These are phyloP conservation scores for Elsinoe ampelina DNA, from an alignment of 2,329 filamentous ascomycete genomes.

Conservation along the genomic window DNA sequence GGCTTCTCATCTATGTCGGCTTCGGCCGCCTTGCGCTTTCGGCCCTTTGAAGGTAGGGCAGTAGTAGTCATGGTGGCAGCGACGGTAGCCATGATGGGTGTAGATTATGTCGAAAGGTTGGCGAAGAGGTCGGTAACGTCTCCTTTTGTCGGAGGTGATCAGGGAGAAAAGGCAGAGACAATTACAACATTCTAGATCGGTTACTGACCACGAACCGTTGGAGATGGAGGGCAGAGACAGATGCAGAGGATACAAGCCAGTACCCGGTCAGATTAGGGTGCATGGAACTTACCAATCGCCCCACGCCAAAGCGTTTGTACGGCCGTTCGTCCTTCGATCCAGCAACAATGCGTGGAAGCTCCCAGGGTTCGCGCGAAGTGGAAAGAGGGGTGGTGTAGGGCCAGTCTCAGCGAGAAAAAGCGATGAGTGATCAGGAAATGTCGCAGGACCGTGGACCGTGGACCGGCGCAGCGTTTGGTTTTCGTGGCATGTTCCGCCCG, in stretches of 20 bases:
- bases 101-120: background rate
- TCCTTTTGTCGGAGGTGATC: background rate
- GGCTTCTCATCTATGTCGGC: conserved; percentile 35
- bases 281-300: background rate
- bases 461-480: background rate
- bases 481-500: background rate
- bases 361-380: background rate
- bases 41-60: background rate
- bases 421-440: conserved; percentile 9
- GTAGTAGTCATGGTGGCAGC: conserved; percentile 12
- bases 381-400: background rate
- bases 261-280: conserved; percentile 4
- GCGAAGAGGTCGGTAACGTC: background rate
- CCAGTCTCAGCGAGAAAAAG: background rate
- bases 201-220: background rate
- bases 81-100: background rate
- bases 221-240: background rate
- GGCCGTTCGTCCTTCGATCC: background rate
- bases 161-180: background rate
- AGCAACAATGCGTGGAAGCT: background rate
- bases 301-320: background rate
- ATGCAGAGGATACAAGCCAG: conserved; percentile 3
- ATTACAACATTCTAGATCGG: conserved; percentile 10
- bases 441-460: no score
- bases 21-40: conserved; percentile 15